These are phyloP conservation scores for Forsythia suspensa DNA, from an alignment of 257 asterid genomes.

Conservation along the genomic window DNA sequence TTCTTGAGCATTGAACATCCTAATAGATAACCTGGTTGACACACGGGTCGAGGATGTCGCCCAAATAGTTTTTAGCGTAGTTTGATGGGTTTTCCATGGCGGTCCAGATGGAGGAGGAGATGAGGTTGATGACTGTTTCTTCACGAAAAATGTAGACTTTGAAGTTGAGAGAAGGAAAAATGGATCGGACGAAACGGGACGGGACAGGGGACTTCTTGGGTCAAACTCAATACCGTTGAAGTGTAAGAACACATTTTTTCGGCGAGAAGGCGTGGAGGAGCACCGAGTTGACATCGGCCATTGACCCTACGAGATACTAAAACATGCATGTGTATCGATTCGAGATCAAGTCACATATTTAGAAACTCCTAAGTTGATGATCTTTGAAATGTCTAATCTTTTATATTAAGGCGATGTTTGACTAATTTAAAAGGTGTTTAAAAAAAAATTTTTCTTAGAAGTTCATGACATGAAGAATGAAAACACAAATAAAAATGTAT, in stretches of 20 bases:
- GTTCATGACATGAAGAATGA: too few relatives aligned
- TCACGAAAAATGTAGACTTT: constrained; percentile 40
- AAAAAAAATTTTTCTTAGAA: too few relatives aligned
- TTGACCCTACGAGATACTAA: constrained; percentile 40
- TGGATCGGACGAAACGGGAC: constrained; percentile 32
- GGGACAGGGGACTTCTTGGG: constrained; percentile 33
- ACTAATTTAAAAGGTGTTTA: too few relatives aligned
- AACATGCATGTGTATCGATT: too few relatives aligned
- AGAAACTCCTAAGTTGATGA: too few relatives aligned
- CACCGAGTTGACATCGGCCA: constrained; percentile 45
- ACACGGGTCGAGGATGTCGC: constrained; percentile 40
- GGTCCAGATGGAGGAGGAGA: constrained; percentile 30
- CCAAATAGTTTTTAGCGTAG: constrained; percentile 40
- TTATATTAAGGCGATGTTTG: too few relatives aligned
- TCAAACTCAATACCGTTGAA: constrained; percentile 41
- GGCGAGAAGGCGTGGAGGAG: constrained; percentile 49
- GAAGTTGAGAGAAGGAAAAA: constrained; percentile 37
- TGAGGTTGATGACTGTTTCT: constrained; percentile 35
- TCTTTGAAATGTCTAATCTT: too few relatives aligned
- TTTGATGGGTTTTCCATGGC: constrained; percentile 42
- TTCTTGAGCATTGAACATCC: background rate
- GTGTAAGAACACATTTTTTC: constrained; percentile 36
- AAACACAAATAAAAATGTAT: too few relatives aligned
- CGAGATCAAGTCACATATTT: too few relatives aligned
- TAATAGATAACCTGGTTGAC: constrained; percentile 39